These are phyloP conservation scores for Mucor saturninus DNA, from an alignment of 371 early-diverging fungal genomes.

Conservation along the genomic window DNA sequence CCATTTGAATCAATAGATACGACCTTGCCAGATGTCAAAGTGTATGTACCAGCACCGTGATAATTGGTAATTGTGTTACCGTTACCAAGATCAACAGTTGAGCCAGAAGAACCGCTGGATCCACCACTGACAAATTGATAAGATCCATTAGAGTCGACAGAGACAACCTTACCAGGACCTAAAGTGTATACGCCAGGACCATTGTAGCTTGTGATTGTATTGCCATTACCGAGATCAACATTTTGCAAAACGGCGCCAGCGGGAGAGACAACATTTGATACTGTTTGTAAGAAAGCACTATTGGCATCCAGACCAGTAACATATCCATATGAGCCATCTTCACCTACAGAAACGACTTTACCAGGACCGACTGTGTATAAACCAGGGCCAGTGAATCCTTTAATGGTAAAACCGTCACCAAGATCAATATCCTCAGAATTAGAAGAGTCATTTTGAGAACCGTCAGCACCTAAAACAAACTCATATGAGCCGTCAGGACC, in stretches of 20 bases:
- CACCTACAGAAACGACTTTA: slow-evolving; percentile 2
- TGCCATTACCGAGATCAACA: no score
- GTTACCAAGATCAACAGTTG: background rate
- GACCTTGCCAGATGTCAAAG: background rate
- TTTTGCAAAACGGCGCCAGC: no score
- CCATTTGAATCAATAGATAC: background rate
- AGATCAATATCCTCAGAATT: background rate
- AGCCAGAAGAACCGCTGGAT: no score
- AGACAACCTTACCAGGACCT: no score
- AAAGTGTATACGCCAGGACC: background rate
- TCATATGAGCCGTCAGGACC: background rate
- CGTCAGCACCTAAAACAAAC: background rate
- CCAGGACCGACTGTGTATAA: slow-evolving; percentile 3
- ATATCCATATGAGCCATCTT: background rate
- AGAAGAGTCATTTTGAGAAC: background rate
- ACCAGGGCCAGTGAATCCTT: slow-evolving; percentile 5
- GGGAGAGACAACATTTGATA: background rate
- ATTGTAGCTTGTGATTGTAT: background rate
- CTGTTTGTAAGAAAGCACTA: background rate
- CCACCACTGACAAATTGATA: background rate
- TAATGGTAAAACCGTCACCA: background rate
- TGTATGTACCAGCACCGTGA: background rate
- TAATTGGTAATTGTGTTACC: background rate
- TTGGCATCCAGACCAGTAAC: background rate
- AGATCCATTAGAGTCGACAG: background rate